A percentile compares a stretch with the other conserved stretches of the same genome.
phyloP scores from a whole-genome alignment of 2,329 filamentous ascomycete genomes.

The Pseudocercospora musae region DNA sequence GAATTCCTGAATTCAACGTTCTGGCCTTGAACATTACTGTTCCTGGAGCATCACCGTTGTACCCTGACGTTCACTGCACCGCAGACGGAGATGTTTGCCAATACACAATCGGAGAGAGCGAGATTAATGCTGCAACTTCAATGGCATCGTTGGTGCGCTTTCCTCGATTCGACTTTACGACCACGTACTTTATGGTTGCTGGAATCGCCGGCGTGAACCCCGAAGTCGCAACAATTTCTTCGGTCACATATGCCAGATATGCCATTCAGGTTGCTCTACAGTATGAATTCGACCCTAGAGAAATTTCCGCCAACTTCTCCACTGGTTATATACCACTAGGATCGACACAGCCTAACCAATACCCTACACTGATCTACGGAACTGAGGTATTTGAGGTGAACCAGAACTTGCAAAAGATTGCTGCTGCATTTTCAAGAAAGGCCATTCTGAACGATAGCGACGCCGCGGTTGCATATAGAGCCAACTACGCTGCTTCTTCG shows the following conservation, averaged over 20 bases:
- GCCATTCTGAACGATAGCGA: constrained; percentile 39
- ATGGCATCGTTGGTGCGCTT: constrained; percentile 63
- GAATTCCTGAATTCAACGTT: constrained; percentile 34
- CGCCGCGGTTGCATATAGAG: constrained; percentile 38
- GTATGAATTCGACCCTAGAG: constrained; percentile 70
- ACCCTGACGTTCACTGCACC: constrained; percentile 57
- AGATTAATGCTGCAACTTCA: constrained; percentile 70
- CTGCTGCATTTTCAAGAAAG: constrained; percentile 35
- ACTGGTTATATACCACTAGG: constrained; percentile 70
- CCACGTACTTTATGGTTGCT: constrained; percentile 68
- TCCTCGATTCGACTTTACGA: constrained; percentile 58
- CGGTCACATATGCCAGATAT: constrained; percentile 66
- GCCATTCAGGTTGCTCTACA: constrained; percentile 72
- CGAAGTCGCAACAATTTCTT: constrained; percentile 58
- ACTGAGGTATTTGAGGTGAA: constrained; percentile 46
- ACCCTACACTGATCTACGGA: constrained; percentile 40
- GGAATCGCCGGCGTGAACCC: constrained; percentile 76
- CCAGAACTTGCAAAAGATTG: constrained; percentile 36
- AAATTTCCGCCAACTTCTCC: constrained; percentile 61
- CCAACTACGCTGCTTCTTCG: constrained; percentile 32
- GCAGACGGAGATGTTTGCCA: constrained; percentile 62
- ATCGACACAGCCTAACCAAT: constrained; percentile 47
- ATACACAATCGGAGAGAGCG: constrained; percentile 56
- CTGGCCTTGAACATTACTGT: constrained; percentile 36
- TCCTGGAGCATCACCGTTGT: constrained; percentile 33